Base-by-base conservation (phyloP, 345 rosid species). In the Cardamine occulta region DNA sequence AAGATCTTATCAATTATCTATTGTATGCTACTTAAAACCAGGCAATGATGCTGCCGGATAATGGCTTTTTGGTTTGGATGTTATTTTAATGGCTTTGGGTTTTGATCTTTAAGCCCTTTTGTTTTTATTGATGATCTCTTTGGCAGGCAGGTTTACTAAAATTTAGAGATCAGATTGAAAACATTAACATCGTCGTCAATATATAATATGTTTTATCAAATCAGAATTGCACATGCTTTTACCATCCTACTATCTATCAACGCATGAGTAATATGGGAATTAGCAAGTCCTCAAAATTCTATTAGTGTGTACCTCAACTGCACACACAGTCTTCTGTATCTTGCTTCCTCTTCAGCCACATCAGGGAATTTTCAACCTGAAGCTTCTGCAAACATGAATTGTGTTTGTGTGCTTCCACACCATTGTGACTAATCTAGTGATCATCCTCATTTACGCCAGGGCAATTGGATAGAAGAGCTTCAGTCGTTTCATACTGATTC, bases 361-460 rank as follows among this genome's bases (percentile, higher is more conserved):
- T 19, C n/a, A 32, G 23, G 10, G 31, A 57, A 64, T 7, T 55
- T 15, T 49, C 21, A 57, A 66, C 40, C 29, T 72, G 59, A 47
- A 76, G 56, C 80, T 70, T 77, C 28, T 21, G 23, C 31, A 69
- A 29, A 32, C 26, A 8, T 32, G 19, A 10, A 40, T n/a, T 12
- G 32, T 21, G 44, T 35, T 63, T 26, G 45, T 24, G 49, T 13
- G 71, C 45, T 63, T 11, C 61, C 65, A 32, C 24, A 57, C 56
- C 44, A 56, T 8, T 31, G 2, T 48, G 13, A 66, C 56, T 59
- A 24, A 60, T 60, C 77, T 80, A 84, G 77, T 83, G 99, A 74
- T 90, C 93, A 79, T 90, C 97, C 79, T 95, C 97, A 35, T 85
- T 77, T 29, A 74, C 79, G 40, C 97, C 99, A 34, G 97, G 97